Conservation (phyloP, 495 filamentous ascomycete species). For the Penicillium coprophilum region DNA sequence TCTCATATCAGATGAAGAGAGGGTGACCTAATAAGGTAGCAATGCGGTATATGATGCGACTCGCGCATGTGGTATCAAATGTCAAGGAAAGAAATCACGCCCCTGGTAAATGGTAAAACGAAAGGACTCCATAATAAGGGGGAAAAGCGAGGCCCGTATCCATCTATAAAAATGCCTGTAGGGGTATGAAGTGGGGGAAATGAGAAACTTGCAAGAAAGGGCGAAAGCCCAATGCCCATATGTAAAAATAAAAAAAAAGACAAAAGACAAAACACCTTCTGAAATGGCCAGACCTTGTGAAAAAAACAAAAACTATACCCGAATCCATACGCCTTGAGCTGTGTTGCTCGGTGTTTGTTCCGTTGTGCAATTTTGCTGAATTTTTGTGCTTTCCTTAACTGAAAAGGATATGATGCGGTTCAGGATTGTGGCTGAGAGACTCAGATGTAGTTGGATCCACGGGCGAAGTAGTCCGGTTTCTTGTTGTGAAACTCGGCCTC, state of each 20-base stretch:
- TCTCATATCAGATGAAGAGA: conserved; percentile 23
- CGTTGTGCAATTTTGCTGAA: conserved; percentile 28
- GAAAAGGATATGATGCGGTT: conserved; percentile 17
- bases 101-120: conserved; percentile 20
- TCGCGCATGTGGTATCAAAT: conserved; percentile 42
- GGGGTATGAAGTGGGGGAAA: conserved; percentile 42
- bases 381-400: conserved; percentile 27
- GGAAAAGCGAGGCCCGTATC: conserved; percentile 41
- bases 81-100: conserved; percentile 24
- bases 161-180: conserved; percentile 45
- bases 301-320: conserved; percentile 22
- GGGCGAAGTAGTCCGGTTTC: conserved; percentile 70
- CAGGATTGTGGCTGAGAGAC: conserved; percentile 12
- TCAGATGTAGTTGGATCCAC: conserved; percentile 53
- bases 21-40: conserved; percentile 13
- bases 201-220: conserved; percentile 20
- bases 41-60: conserved; percentile 34
- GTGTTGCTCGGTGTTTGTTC: conserved; percentile 23
- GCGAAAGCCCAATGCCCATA: conserved; percentile 17
- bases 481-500: conserved; percentile 88
- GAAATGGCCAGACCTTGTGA: conserved; percentile 28
- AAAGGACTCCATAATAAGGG: conserved; percentile 28
- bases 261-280: conserved; percentile 21
- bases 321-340: conserved; percentile 41
- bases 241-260: conserved; percentile 18